These are phyloP conservation scores for Nitzschia sp. DNA, from an alignment of 108 stramenopile species.

Conservation along the genomic window DNA sequence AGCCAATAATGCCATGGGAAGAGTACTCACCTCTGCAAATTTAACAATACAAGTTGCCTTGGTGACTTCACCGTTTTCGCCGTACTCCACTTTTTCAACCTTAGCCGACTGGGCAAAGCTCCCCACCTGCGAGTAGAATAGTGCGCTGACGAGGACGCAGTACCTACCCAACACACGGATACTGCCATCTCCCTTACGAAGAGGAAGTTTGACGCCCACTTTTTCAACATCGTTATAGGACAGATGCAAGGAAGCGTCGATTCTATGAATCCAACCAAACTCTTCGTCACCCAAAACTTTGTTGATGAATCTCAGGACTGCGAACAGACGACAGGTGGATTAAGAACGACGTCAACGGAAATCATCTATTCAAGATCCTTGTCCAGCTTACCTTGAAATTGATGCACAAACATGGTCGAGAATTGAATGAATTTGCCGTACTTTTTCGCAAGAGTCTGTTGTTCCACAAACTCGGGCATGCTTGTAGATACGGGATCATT, in stretches of 20 bases:
- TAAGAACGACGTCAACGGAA: no score
- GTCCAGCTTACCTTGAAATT: conserved; percentile 19
- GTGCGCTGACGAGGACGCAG: conserved; percentile 49
- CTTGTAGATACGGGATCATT: conserved; percentile 69
- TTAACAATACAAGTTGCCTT: conserved; percentile 27
- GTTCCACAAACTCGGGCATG: conserved; percentile 42
- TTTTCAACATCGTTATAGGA: conserved; percentile 46
- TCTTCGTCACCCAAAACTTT: conserved; percentile 41
- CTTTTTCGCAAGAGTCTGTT: conserved; percentile 48
- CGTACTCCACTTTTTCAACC: conserved; percentile 27
- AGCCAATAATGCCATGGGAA: not conserved
- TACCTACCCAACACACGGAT: conserved; percentile 68
- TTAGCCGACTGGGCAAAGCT: conserved; percentile 34
- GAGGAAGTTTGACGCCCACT: conserved; percentile 52
- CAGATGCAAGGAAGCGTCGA: conserved; percentile 53
- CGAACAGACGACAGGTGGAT: not conserved
- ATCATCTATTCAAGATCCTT: not conserved
- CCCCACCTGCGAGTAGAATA: conserved; percentile 52
- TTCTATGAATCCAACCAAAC: conserved; percentile 49
- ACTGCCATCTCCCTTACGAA: conserved; percentile 54
- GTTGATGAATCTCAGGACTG: conserved; percentile 52
- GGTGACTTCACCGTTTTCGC: conserved; percentile 27
- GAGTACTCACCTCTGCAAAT: conserved; percentile 30
- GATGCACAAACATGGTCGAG: conserved; percentile 73
- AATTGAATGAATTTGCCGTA: conserved; percentile 61